Percentiles rank a stretch among this genome's conserved stretches.
These are phyloP conservation scores for Azolla pinnata DNA, from an alignment of 75 land plant genomes.

Conservation along the genomic window DNA sequence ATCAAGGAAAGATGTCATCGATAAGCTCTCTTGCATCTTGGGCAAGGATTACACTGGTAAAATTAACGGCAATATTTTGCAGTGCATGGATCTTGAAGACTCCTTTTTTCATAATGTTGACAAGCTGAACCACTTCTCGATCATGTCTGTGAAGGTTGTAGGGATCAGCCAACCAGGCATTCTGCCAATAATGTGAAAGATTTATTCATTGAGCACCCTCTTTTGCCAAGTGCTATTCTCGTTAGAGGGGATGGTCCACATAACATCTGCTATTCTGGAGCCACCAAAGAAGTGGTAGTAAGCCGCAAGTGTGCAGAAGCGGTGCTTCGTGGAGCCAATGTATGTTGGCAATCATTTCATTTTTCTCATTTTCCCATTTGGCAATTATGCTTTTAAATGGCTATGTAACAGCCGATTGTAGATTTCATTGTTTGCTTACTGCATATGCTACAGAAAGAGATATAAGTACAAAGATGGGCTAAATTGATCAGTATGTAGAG, in stretches of 20 bases:
- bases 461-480: no score
- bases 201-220: constrained; percentile 50
- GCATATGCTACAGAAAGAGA: no score
- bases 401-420: no score
- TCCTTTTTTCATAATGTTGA: neutral
- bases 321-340: constrained; percentile 96
- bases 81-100: neutral
- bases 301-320: constrained; percentile 98
- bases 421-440: no score
- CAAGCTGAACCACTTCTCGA: no score
- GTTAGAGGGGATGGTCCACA: constrained; percentile 82
- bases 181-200: no score
- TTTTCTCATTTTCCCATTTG: no score
- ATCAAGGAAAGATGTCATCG: constrained; percentile 42
- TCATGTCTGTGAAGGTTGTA: no score
- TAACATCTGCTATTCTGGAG: constrained; percentile 37
- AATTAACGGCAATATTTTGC: neutral
- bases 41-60: neutral
- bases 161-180: constrained; percentile 6
- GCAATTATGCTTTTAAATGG: no score
- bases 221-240: constrained; percentile 63
- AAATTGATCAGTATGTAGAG: no score
- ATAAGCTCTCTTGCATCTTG: constrained; percentile 26
- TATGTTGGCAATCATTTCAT: constrained; percentile 23
- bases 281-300: constrained; percentile 74